Evolutionary conservation across 1,139 yeast genomes (phyloP), one percentile per base, ranked within the genome.

Genomic region (Pichia sp.): DNA sequence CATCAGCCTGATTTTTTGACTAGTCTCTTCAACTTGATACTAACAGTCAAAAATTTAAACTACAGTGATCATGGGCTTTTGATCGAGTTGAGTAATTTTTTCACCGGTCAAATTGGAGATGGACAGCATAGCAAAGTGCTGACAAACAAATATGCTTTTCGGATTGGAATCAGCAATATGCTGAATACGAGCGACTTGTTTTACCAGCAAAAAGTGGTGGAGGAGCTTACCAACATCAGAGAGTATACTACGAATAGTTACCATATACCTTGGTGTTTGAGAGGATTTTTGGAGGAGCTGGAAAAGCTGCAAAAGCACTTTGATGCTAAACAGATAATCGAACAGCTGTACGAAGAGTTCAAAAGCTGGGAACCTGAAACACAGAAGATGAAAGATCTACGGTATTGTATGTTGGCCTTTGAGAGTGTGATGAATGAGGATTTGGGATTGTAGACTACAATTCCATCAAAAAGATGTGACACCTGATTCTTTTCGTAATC

Each of bases 211-310:
- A 42, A 50, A 2, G 70, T 72, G 1, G 69, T 70, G 57, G 72
- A 74, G 54, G 80, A 76, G 57, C 75, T 75, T 2, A 52, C 45
- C 59, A 77, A 79, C 57, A 70, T 78, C 31, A 74, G 79, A 29
- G 78, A 75, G 51, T 67, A 78, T 15, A 80, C 80, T 26, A 71
- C 79, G 30, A 81, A 80, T 61, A 82, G 81, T 6, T 81, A 74
- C 61, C 77, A 80, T 47, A 67, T 81, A 43, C 85, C 85, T 2
- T 81, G 85, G 85, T 80, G 85, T 61, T 67, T 81, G 40, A 65
- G 85, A 30, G 85, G 85, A 0, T 70, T 80, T 36, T 61, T 81
- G 10, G 80, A 79, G 59, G 81, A 80, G 61, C 67, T 80, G 19
- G 77, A 75, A 56, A 73, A 75, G 63, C 71, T 79, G 11, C 73